Evolutionary conservation across 2,329 filamentous ascomycete genomes (phyloP).

Genomic region (Colletotrichum plurivorum): DNA sequence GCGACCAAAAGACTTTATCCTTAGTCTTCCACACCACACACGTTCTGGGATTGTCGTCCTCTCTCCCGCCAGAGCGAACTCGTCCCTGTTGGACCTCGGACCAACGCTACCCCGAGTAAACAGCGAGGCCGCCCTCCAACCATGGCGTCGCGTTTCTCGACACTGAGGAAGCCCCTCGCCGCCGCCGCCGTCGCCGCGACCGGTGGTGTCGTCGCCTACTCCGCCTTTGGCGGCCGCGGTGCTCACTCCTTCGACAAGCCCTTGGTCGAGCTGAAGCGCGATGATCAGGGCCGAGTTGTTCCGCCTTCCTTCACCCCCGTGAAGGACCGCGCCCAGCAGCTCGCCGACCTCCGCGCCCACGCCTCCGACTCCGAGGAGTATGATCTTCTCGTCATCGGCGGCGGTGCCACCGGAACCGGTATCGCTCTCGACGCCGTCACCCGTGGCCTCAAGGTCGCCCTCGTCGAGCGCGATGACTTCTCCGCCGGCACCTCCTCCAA

Average conservation of each 20-base stretch:
- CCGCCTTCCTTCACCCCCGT: slow-evolving; percentile 53
- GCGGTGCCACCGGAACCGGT: slow-evolving; percentile 83
- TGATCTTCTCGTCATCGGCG: slow-evolving; percentile 84
- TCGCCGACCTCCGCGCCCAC: slow-evolving; percentile 55
- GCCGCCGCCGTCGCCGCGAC: slow-evolving; percentile 45
- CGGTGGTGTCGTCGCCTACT: slow-evolving; percentile 50
- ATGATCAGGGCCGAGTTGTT: slow-evolving; percentile 53
- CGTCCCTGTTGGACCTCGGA: slow-evolving; percentile 23
- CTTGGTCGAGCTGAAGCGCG: slow-evolving; percentile 53
- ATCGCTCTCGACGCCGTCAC: slow-evolving; percentile 87
- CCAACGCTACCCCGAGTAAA: slow-evolving; percentile 9
- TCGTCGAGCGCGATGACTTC: slow-evolving; percentile 89
- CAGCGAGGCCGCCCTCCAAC: neutral
- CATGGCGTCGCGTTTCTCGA: slow-evolving; percentile 54
- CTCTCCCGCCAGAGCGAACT: neutral
- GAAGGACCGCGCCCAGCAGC: slow-evolving; percentile 54
- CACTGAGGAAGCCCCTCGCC: slow-evolving; percentile 52
- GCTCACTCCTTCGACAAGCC: slow-evolving; percentile 50
- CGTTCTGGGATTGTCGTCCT: slow-evolving; percentile 17
- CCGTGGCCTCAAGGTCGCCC: slow-evolving; percentile 82
- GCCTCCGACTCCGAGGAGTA: slow-evolving; percentile 69
- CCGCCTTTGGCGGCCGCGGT: slow-evolving; percentile 45
- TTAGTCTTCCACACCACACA: neutral
- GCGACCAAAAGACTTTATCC: slow-evolving; percentile 1
- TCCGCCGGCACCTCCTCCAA: slow-evolving; percentile 87